phyloP scores from a whole-genome alignment of 108 stramenopile species.

The Skeletonema costatum region DNA sequence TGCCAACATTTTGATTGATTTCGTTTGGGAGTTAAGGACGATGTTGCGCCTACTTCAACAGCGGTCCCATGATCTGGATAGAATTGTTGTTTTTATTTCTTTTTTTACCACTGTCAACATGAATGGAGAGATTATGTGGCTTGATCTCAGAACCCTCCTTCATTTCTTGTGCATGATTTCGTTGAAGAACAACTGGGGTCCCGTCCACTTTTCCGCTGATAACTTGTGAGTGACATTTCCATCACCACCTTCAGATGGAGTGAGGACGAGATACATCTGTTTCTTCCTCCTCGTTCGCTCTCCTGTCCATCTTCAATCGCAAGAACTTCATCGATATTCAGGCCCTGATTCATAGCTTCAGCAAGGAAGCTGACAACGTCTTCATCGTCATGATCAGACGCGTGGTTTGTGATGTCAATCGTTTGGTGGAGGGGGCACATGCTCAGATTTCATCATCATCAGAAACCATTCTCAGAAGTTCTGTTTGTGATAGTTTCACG shows the following conservation, averaged over 20 bases:
- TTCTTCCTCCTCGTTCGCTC: conserved; percentile 1
- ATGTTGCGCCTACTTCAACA: conserved; percentile 13
- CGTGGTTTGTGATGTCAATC: not conserved
- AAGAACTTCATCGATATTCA: not conserved
- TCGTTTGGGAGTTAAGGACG: conserved; percentile 30
- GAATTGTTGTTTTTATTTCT: not conserved
- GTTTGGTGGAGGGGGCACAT: conserved; percentile 25
- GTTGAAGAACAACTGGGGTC: conserved; percentile 13
- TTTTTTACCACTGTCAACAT: conserved; percentile 22
- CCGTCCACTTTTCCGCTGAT: conserved; percentile 9
- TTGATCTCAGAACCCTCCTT: conserved; percentile 20
- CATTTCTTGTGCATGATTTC: conserved; percentile 12
- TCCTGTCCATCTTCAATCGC: not conserved
- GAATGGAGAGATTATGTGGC: conserved; percentile 29
- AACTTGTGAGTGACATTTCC: conserved; percentile 6
- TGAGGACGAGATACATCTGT: not conserved
- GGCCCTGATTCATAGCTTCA: conserved; percentile 23
- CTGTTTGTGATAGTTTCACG: conserved; percentile 33
- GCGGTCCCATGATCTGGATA: conserved; percentile 33
- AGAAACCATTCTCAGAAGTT: conserved; percentile 9
- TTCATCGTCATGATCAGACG: conserved; percentile 5
- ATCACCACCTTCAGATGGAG: conserved; percentile 18
- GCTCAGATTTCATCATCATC: conserved; percentile 7
- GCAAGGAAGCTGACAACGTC: conserved; percentile 42
- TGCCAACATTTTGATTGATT: conserved; percentile 19